Evolutionary conservation across 1,284 basidiomycete species (phyloP).

Genomic region (Anthracocystis walkeri): DNA sequence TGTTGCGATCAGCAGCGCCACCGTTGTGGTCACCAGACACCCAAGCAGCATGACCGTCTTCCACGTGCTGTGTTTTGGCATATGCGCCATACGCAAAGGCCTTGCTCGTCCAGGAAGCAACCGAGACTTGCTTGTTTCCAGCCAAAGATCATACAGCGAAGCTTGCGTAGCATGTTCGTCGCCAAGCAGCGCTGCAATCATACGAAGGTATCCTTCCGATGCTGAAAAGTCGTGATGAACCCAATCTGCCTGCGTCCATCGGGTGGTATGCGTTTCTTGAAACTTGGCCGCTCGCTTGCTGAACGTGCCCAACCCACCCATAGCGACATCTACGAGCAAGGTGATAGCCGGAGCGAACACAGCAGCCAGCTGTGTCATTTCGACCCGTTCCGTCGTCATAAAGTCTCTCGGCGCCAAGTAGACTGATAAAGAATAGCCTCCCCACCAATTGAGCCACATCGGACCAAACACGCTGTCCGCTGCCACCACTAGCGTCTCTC

Average conservation of each 20-base stretch:
- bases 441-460: constrained; percentile 50
- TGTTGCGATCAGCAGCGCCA: constrained; percentile 28
- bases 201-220: constrained; percentile 45
- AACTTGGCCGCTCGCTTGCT: constrained; percentile 31
- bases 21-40: constrained; percentile 19
- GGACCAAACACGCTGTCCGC: constrained; percentile 39
- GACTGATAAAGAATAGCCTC: constrained; percentile 40
- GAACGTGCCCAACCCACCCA: constrained; percentile 17
- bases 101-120: constrained; percentile 39
- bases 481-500: constrained; percentile 24
- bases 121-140: constrained; percentile 18
- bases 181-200: constrained; percentile 37
- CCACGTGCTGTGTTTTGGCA: constrained; percentile 21
- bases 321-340: constrained; percentile 27
- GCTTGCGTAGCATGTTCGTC: constrained; percentile 25
- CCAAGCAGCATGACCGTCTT: constrained; percentile 37
- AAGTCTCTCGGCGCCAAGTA: constrained; percentile 34
- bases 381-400: constrained; percentile 43
- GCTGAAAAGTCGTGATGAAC: constrained; percentile 43
- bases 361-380: constrained; percentile 42
- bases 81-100: constrained; percentile 36
- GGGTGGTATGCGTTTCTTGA: constrained; percentile 20
- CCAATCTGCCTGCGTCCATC: constrained; percentile 48
- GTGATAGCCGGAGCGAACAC: constrained; percentile 41
- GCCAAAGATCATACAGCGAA: constrained; percentile 32